Evolutionary conservation across 176 grass and related monocot species (phyloP), one percentile per base, ranked within the genome.

Genomic region (Panicum miliaceum): DNA sequence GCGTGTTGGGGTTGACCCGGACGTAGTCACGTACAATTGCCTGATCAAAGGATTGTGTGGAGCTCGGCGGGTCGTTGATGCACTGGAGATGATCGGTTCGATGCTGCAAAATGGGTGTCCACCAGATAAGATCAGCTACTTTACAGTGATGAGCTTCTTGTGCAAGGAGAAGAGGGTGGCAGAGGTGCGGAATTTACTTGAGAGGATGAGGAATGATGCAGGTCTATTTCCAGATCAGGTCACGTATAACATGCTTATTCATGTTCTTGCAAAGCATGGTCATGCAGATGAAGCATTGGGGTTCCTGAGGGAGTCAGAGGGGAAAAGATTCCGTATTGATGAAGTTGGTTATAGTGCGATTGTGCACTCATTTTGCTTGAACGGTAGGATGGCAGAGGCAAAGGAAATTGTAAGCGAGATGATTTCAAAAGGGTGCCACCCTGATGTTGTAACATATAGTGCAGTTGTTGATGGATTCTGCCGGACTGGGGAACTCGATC

Each of bases 361-460:
- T 64, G 89, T 95, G 66, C 86, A 94, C 75, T 83, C 92, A 6
- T 95, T 95, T 76, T 98, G 96, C 74, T 82, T 75, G 58, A 78
- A 81, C 70, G 92, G 96, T 64, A 89, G 91, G 86, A 95, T 98
- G 91, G 47, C 73, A 5, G 87, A 89, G 71, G 96, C 96, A n/a
- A 98, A 95, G 63, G 76, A 85, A 34, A 82, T 98, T 64, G 80
- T 98, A 12, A n/a, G 73, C 29, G 80, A 88, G 87, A 98, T 98
- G 96, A 83, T 95, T 36, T 90, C 87, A 73, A 93, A 98, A 71
- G 92, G 76, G 38, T 89, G 84, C 61, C 37, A 6, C 51, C 92
- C 92, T 90, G 96, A 98, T 85, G 96, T 98, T 79, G 92, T 98
- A 25, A 98, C 96, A 20, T 98, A 95, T 63, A 98, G 90, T 70